Percentiles rank a stretch among this genome's conserved stretches.
phyloP scores from a whole-genome alignment of 2,329 filamentous ascomycete species.

The Intubia oerlemansii region DNA sequence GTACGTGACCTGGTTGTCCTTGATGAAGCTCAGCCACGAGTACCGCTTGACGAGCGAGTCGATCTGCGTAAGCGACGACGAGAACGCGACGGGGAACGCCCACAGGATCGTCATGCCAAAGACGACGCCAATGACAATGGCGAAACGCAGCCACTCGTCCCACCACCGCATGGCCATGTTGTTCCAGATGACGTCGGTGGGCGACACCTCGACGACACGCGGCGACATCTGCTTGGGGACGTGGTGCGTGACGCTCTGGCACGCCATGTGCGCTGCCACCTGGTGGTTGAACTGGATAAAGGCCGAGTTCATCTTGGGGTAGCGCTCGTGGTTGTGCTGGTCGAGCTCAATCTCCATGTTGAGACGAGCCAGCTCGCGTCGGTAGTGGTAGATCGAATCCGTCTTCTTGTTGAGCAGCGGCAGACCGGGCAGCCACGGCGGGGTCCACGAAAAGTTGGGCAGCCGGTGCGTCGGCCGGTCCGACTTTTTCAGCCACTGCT shows the following conservation, averaged over 20 bases:
- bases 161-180: constrained; percentile 96
- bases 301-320: constrained; percentile 83
- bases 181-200: constrained; percentile 84
- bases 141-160: constrained; percentile 59
- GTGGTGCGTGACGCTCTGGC: constrained; percentile 78
- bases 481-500: constrained; percentile 58
- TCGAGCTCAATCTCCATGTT: constrained; percentile 87
- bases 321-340: constrained; percentile 66
- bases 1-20: constrained; percentile 33
- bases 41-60: constrained; percentile 41
- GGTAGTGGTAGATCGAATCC: constrained; percentile 83
- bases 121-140: constrained; percentile 42
- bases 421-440: constrained; percentile 54
- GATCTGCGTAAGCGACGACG: constrained; percentile 62
- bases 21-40: constrained; percentile 50
- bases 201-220: constrained; percentile 79
- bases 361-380: constrained; percentile 64
- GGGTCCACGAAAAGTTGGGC: constrained; percentile 32
- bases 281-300: constrained; percentile 99
- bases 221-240: constrained; percentile 86
- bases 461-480: constrained; percentile 73
- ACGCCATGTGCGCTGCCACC: constrained; percentile 94
- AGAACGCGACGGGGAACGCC: constrained; percentile 79
- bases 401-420: constrained; percentile 73
- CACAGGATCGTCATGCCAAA: constrained; percentile 65